These are phyloP conservation scores for Blastobotrys parvus DNA, from an alignment of 805 yeast species.

Conservation along the genomic window DNA sequence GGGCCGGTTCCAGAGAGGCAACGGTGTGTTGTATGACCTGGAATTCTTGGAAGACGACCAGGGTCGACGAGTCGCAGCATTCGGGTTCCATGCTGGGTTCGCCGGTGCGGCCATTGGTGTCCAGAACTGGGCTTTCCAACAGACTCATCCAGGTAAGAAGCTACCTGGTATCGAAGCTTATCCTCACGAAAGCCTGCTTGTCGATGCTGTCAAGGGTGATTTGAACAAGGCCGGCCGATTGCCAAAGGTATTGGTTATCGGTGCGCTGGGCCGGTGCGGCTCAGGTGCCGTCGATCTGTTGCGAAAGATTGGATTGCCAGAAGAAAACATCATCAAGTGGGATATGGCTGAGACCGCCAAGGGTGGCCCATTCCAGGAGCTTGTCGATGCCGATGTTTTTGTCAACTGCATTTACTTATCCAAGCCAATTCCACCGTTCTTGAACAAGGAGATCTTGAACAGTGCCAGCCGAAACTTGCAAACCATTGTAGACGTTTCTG, in stretches of 20 bases:
- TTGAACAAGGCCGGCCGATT: constrained; percentile 42
- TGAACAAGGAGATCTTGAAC: constrained; percentile 62
- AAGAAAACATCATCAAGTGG: constrained; percentile 79
- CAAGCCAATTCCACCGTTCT: constrained; percentile 87
- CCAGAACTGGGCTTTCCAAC: constrained; percentile 90
- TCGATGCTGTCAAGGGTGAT: constrained; percentile 40
- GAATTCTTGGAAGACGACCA: constrained; percentile 90
- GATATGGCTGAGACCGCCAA: constrained; percentile 93
- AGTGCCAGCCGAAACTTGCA: constrained; percentile 63
- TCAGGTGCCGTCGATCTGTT: constrained; percentile 89
- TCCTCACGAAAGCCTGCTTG: constrained; percentile 66
- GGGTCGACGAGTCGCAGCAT: constrained; percentile 98
- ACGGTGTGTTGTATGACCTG: constrained; percentile 84
- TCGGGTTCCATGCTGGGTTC: constrained; percentile 99
- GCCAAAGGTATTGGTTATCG: constrained; percentile 83
- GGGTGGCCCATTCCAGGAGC: constrained; percentile 97
- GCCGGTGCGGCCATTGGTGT: constrained; percentile 98
- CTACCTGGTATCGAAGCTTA: constrained; percentile 77
- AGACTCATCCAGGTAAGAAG: constrained; percentile 51
- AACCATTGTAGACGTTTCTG: constrained; percentile 94
- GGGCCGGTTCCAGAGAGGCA: constrained; percentile 81
- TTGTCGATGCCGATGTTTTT: constrained; percentile 77
- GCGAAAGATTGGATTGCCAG: constrained; percentile 80
- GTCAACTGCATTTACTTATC: constrained; percentile 95
- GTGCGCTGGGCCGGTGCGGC: constrained; percentile 98